These are phyloP conservation scores for Rhizomucor miehei DNA, from an alignment of 371 early-diverging fungal species.

Conservation along the genomic window DNA sequence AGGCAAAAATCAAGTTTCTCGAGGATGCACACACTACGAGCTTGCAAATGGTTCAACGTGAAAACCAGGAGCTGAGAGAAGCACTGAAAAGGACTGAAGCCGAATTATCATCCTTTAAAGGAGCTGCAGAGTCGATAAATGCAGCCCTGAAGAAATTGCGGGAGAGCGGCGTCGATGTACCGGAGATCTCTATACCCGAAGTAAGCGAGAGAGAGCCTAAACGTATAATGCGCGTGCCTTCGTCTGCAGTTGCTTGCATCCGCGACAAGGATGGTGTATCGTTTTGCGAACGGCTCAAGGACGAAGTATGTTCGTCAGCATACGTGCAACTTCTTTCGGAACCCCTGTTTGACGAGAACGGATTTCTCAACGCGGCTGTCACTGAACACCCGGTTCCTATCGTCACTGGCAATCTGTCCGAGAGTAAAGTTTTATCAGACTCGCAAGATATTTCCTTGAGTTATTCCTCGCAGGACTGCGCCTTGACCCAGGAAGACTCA, in stretches of 20 bases:
- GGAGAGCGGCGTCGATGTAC: constrained; percentile 7
- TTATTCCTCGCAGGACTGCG: too few species aligned
- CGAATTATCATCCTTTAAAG: constrained; percentile 18
- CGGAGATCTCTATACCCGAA: constrained; percentile 2
- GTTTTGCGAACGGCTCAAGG: constrained; percentile 43
- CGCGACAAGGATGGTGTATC: constrained; percentile 46
- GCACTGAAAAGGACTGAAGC: constrained; percentile 28
- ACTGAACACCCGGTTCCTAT: constrained; percentile 41
- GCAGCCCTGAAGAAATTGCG: constrained; percentile 2
- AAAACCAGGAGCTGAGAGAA: constrained; percentile 26
- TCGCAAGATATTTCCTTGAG: constrained; percentile 2
- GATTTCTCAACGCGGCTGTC: constrained; percentile 30
- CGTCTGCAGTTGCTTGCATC: constrained; percentile 37
- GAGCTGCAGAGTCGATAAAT: background rate
- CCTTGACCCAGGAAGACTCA: background rate
- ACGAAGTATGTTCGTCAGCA: constrained; percentile 49
- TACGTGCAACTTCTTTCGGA: constrained; percentile 42
- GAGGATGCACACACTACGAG: constrained; percentile 42
- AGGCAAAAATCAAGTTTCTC: constrained; percentile 61
- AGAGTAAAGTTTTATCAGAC: constrained; percentile 10
- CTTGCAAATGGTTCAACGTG: constrained; percentile 21
- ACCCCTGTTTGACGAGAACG: constrained; percentile 41
- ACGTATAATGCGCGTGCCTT: constrained; percentile 14
- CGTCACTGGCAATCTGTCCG: constrained; percentile 18
- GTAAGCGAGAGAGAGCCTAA: constrained; percentile 2